Evolutionary conservation across 805 yeast genomes (phyloP).

Genomic region (Saturnispora diversa): DNA sequence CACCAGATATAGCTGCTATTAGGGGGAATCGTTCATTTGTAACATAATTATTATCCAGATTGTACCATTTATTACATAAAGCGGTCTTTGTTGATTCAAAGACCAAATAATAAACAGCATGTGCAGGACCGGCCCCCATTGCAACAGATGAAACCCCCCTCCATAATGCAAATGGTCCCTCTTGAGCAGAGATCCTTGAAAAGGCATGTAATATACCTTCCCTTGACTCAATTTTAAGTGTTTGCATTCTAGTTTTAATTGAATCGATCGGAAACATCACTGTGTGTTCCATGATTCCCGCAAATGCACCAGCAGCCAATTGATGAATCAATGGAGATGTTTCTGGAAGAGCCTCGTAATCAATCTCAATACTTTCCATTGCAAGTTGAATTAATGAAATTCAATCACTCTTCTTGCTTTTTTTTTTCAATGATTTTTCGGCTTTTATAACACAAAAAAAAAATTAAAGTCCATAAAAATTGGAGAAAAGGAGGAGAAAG

Average conservation of each 20-base stretch:
- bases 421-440: too few species aligned
- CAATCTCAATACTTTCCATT: constrained; percentile 41
- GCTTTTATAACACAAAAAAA: too few species aligned
- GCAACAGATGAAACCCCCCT: constrained; percentile 88
- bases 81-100: constrained; percentile 72
- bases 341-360: constrained; percentile 87
- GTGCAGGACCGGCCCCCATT: constrained; percentile 99
- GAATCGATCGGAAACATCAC: constrained; percentile 96
- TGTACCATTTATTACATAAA: constrained; percentile 31
- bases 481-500: too few species aligned
- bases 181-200: constrained; percentile 69
- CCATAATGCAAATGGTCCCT: constrained; percentile 87
- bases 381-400: too few species aligned
- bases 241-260: constrained; percentile 93
- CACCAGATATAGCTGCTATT: constrained; percentile 82
- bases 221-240: constrained; percentile 26
- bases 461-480: too few species aligned
- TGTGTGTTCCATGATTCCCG: constrained; percentile 98
- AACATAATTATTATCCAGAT: constrained; percentile 34
- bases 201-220: constrained; percentile 57
- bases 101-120: constrained; percentile 92
- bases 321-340: constrained; percentile 78
- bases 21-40: constrained; percentile 68
- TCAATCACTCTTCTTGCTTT: too few species aligned
- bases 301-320: constrained; percentile 89